phyloP scores from a whole-genome alignment of 2,329 filamentous ascomycete genomes.

The Fusarium sp. region DNA sequence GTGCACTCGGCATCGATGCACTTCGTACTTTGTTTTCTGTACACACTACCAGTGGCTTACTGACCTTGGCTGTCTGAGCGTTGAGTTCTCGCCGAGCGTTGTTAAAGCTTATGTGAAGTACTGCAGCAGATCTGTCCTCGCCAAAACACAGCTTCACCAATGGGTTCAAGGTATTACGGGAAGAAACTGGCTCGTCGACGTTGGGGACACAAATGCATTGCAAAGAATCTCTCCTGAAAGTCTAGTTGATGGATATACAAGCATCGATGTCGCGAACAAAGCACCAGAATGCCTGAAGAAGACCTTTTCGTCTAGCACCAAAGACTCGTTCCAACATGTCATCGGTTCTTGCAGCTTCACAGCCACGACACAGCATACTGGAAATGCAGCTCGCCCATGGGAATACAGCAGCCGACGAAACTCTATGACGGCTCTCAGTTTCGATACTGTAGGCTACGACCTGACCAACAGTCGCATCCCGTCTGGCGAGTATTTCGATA shows the following conservation, averaged over 20 bases:
- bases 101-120: conserved; percentile 15
- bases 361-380: neutral
- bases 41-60: conserved; percentile 38
- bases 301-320: neutral
- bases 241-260: conserved; percentile 11
- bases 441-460: conserved; percentile 31
- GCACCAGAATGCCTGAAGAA: conserved; percentile 28
- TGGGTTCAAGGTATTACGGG: conserved; percentile 23
- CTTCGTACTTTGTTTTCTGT: conserved; percentile 30
- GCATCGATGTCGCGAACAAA: neutral
- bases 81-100: conserved; percentile 19
- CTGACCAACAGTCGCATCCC: neutral
- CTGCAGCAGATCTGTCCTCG: conserved; percentile 34
- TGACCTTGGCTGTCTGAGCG: conserved; percentile 30
- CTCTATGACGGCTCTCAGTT: conserved; percentile 23
- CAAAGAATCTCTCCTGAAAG: conserved; percentile 5
- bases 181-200: conserved; percentile 30
- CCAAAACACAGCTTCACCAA: conserved; percentile 27
- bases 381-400: conserved; percentile 36
- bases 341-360: conserved; percentile 34
- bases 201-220: conserved; percentile 19
- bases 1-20: conserved; percentile 33
- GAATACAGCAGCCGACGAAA: conserved; percentile 13
- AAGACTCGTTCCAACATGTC: conserved; percentile 14
- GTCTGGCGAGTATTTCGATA: conserved; percentile 30